Conservation (phyloP, 352 stramenopile genomes). For the Phytophthora agathidicida region DNA sequence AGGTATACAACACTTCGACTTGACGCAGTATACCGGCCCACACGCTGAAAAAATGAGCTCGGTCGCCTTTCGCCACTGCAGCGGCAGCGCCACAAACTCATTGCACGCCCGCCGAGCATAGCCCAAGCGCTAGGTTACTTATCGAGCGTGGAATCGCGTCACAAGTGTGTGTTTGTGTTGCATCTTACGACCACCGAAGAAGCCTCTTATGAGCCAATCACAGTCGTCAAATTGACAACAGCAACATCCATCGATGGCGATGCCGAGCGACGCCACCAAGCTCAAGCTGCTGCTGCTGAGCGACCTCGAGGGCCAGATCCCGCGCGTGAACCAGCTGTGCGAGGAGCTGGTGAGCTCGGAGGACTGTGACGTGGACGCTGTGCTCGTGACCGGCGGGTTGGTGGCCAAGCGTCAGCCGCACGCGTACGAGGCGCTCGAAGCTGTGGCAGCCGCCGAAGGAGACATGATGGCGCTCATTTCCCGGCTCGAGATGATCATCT, state of each 20-base stretch:
- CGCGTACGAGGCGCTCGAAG: constrained; percentile 64
- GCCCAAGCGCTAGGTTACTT: constrained; percentile 6
- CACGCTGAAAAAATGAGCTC: constrained; percentile 17
- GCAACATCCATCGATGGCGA: constrained; percentile 1
- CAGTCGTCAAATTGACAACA: neutral
- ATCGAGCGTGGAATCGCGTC: constrained; percentile 1
- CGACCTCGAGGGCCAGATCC: constrained; percentile 67
- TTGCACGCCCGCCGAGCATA: constrained; percentile 3
- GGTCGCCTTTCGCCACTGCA: constrained; percentile 3
- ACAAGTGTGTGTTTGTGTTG: too few species aligned
- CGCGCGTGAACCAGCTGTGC: constrained; percentile 78
- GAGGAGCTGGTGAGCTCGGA: constrained; percentile 74
- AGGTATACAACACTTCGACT: constrained; percentile 11
- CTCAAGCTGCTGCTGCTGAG: constrained; percentile 83
- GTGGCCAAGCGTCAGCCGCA: constrained; percentile 49
- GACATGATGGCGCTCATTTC: constrained; percentile 91
- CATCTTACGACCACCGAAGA: too few species aligned
- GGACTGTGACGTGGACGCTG: constrained; percentile 70
- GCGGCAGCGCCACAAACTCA: constrained; percentile 1
- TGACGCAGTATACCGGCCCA: constrained; percentile 9
- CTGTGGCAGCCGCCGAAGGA: constrained; percentile 75
- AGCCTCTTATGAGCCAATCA: too few species aligned
- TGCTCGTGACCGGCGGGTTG: constrained; percentile 77
- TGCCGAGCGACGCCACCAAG: constrained; percentile 25
- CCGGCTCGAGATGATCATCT: constrained; percentile 88